Evolutionary conservation across 1,284 basidiomycete genomes (phyloP), one percentile per base, ranked within the genome.

Genomic region (Cryptococcus sp.): DNA sequence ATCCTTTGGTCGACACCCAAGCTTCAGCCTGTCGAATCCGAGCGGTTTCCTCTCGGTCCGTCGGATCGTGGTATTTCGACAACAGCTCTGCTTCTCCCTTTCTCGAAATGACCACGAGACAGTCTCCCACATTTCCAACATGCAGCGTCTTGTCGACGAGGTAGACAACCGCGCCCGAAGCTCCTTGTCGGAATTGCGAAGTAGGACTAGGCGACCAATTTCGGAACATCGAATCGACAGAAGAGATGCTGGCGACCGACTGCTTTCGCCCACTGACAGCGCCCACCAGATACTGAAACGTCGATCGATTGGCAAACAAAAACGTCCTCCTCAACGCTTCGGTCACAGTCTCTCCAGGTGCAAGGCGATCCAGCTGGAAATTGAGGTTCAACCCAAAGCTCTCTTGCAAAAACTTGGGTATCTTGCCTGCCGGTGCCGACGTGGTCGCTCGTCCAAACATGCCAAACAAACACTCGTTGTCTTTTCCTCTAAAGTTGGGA

Each of bases 1-100:
- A 78, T 5, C 94, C 94, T 54, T 86, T 84, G n/a, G 90, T 86
- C 4, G 92, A 92, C 33, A 98, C 86, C 87, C 90, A 98, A 0
- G 92, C 93, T 72, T 97, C 95, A 2, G 92, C 89, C 0, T 82
- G 78, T 26, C 95, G 84, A 54, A 98, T 97, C 19, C 93, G 80
- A 16, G 79, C 78, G 2, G 85, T 90, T 74, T 98, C 95, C 18
- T 77, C 76, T 22, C 85, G 80, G 64, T 95, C 87, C 51, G 91
- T 91, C 0, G 95, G 94, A 54, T 94, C 87, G 67, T 98, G 95
- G 62, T 84, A 83, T 59, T 77, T 80, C 21, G 91, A 87, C 28
- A 97, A 76, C 16, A 86, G 73, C 46, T 85, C 76, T 0, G 90
- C 87, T 19, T 81, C 80, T 1, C 90, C 91, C 43, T 86, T 84